Base-by-base conservation (phyloP, 176 grass and related monocot genomes). In the Oryza nivara region DNA sequence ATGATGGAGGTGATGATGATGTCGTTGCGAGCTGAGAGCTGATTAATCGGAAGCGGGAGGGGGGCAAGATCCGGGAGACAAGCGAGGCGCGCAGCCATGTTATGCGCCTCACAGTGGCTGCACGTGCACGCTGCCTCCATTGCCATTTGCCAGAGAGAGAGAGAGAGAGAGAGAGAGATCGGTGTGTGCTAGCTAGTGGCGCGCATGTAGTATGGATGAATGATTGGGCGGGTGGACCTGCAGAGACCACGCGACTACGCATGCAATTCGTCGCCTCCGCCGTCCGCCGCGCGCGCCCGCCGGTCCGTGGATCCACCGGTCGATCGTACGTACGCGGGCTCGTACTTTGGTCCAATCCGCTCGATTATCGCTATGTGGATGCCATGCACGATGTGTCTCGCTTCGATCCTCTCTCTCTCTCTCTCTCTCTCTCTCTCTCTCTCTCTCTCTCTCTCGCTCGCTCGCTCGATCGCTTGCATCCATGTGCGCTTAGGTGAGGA, bases 1-100 rank as follows among this genome's bases (percentile, higher is more conserved):
- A 63, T 63, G 58, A 63, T 63, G 58, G 58, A 63, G 8, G 9
- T 11, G 56, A 61, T 61, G 56, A 61, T 61, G 52, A 72, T 70
- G 84, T 87, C 25, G 80, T 70, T 20, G 80, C n/a, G 60, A 32
- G 30, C 30, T 32, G 30, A 32, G 30, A 35, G 52, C 32, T 58
- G 72, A 78, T 73, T 38, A 38, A 38, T 38, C 43, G 77, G 74
- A 73, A 11, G 12, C 36, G 36, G 36, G 36, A 38, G 32, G 82
- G 46, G 71, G 82, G 68, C 91, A 88, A 85, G 91, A 93, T 93
- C 91, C 82, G 81, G 80, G 85, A 81, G 85, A 75, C 89, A 82
- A 90, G 91, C 81, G 41, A 26, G 67, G 81, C 51, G 75, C 72
- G 80, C 80, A 79, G 73, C 80, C 69, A 88, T 88, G 89, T 84